Conservation (phyloP, 2,329 filamentous ascomycete genomes). For the Alternaria solani region DNA sequence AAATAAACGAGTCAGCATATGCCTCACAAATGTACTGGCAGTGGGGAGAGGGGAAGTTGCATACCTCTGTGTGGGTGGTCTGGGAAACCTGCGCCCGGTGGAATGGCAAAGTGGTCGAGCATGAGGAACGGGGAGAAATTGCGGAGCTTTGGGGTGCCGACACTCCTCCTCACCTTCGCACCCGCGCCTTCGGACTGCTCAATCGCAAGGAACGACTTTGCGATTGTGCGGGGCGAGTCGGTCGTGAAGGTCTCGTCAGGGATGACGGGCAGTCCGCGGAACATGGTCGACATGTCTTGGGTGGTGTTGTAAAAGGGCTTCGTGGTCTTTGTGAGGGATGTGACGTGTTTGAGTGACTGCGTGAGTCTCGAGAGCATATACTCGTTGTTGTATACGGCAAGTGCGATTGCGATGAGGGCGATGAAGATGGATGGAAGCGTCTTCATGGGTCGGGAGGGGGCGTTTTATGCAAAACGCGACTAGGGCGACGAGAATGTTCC, state of each 20-base stretch:
- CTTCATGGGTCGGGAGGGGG: constrained; percentile 45
- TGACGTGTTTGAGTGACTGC: constrained; percentile 40
- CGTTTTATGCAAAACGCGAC: constrained; percentile 44
- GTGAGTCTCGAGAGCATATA: constrained; percentile 54
- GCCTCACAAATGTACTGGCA: neutral
- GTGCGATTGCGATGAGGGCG: constrained; percentile 52
- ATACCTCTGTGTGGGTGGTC: constrained; percentile 80
- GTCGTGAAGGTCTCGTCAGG: constrained; percentile 51
- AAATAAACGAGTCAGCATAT: neutral
- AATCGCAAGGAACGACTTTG: constrained; percentile 81
- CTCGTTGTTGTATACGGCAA: constrained; percentile 50
- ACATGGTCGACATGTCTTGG: constrained; percentile 48
- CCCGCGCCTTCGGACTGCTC: constrained; percentile 91
- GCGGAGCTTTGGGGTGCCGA: constrained; percentile 82
- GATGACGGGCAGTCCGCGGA: constrained; percentile 60
- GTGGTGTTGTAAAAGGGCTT: constrained; percentile 33
- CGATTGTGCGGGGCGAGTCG: constrained; percentile 72
- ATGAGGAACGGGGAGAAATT: constrained; percentile 95
- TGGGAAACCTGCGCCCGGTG: constrained; percentile 84
- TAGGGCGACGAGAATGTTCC: constrained; percentile 45
- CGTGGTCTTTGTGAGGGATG: constrained; percentile 29
- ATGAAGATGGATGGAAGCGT: constrained; percentile 53
- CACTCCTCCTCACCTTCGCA: constrained; percentile 83
- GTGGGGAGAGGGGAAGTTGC: neutral
- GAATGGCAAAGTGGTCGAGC: constrained; percentile 87